These are phyloP conservation scores for Parathielavia appendiculata DNA, from an alignment of 495 filamentous ascomycete species.

Conservation along the genomic window DNA sequence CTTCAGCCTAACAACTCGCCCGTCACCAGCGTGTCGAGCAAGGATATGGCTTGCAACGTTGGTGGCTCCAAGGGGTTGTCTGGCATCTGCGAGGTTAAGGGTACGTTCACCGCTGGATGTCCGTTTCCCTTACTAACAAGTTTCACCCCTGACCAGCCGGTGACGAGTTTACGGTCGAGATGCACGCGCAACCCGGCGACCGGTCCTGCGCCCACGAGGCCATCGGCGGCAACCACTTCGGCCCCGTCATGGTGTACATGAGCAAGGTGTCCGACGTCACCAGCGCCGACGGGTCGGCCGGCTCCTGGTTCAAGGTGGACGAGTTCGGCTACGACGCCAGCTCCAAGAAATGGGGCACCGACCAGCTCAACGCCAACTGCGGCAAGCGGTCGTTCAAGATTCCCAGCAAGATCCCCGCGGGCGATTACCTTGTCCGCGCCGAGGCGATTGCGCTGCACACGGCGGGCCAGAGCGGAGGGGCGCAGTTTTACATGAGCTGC, in stretches of 20 bases:
- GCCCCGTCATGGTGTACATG: slow-evolving; percentile 51
- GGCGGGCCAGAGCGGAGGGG: slow-evolving; percentile 33
- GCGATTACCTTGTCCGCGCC: slow-evolving; percentile 51
- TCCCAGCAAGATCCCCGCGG: slow-evolving; percentile 43
- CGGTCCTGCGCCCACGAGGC: slow-evolving; percentile 41
- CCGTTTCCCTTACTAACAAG: slow-evolving; percentile 40
- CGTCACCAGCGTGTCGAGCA: slow-evolving; percentile 35
- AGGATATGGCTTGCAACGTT: slow-evolving; percentile 37
- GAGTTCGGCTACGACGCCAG: slow-evolving; percentile 38
- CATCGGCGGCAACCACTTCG: slow-evolving; percentile 47
- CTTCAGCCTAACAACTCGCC: slow-evolving; percentile 39
- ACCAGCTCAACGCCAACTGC: slow-evolving; percentile 51
- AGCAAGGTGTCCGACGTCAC: slow-evolving; percentile 47
- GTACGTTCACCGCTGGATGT: slow-evolving; percentile 27
- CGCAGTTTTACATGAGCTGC: slow-evolving; percentile 51
- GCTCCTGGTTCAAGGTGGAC: slow-evolving; percentile 48
- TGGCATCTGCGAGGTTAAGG: slow-evolving; percentile 25
- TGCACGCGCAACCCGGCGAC: slow-evolving; percentile 37
- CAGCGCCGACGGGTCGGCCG: slow-evolving; percentile 38
- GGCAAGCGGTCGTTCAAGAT: slow-evolving; percentile 45
- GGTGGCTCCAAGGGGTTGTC: slow-evolving; percentile 35
- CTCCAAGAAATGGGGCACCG: slow-evolving; percentile 41
- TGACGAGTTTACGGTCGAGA: slow-evolving; percentile 29
- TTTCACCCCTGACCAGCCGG: slow-evolving; percentile 36
- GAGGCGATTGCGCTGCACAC: slow-evolving; percentile 49